A percentile compares a stretch with the other conserved stretches of the same genome.
These are phyloP conservation scores for Hymenoscyphus fraxineus DNA, from an alignment of 2,329 filamentous ascomycete species.

Conservation along the genomic window DNA sequence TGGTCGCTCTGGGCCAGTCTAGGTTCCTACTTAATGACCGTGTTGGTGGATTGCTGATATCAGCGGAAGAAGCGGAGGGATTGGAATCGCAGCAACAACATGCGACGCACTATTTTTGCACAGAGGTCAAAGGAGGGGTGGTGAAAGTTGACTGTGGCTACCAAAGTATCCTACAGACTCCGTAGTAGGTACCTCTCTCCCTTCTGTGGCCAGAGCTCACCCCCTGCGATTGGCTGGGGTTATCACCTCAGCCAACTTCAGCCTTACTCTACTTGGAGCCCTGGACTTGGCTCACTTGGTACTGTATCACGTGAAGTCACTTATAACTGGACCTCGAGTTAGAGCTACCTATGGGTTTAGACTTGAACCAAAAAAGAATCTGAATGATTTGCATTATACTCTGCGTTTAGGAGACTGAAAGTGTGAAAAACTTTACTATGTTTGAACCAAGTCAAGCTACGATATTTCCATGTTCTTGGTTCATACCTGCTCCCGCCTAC, in stretches of 20 bases:
- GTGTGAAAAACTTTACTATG: too few relatives aligned
- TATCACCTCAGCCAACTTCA: neutral
- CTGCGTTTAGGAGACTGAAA: too few relatives aligned
- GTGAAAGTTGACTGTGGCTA: neutral
- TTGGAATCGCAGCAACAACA: neutral
- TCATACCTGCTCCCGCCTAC: too few relatives aligned
- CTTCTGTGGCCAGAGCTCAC: neutral
- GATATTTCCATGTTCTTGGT: too few relatives aligned
- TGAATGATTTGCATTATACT: too few relatives aligned
- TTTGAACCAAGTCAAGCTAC: too few relatives aligned
- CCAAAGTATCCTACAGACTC: too few relatives aligned
- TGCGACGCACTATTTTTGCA: neutral
- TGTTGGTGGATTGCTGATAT: neutral
- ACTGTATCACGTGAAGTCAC: too few relatives aligned
- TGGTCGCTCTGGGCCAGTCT: slow-evolving; percentile 9
- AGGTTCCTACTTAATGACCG: neutral
- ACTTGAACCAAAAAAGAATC: too few relatives aligned
- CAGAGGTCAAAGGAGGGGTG: neutral
- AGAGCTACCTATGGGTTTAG: too few relatives aligned
- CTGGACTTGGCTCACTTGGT: too few relatives aligned
- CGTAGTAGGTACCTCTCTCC: neutral
- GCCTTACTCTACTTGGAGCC: neutral
- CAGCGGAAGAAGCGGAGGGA: neutral
- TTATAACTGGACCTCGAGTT: too few relatives aligned
- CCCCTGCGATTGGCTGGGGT: neutral